Percentiles rank a stretch among this genome's conserved stretches.
Evolutionary conservation across 805 yeast species (phyloP).

Genomic region (Kodamaea hsintzibuensis): DNA sequence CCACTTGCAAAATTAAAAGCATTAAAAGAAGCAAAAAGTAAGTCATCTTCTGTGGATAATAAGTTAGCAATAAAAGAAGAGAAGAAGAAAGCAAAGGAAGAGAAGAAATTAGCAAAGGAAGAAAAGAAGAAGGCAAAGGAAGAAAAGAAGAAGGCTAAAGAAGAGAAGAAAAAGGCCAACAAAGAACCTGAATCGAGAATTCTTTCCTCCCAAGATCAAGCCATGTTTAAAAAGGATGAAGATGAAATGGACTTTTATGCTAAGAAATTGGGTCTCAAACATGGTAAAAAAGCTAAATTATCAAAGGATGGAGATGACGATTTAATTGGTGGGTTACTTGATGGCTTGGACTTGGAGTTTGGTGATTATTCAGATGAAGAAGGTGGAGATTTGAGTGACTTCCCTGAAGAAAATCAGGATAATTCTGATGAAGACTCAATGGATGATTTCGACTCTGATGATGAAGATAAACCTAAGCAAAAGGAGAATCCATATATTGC

Average conservation of each 20-base stretch:
- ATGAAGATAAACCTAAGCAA: constrained; percentile 19
- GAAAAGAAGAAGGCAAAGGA: constrained; percentile 1
- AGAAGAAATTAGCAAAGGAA: constrained; percentile 14
- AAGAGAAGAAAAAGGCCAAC: constrained; percentile 17
- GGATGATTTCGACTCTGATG: constrained; percentile 10
- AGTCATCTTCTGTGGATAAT: constrained; percentile 29
- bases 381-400: constrained; percentile 20
- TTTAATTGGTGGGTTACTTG: constrained; percentile 77
- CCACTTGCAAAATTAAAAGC: constrained; percentile 26
- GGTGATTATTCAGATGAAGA: constrained; percentile 14
- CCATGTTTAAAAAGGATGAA: constrained; percentile 59
- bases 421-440: constrained; percentile 20
- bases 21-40: constrained; percentile 12
- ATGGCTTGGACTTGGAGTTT: constrained; percentile 63
- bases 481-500: constrained; percentile 79
- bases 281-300: constrained; percentile 49
- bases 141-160: constrained; percentile 14
- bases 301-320: constrained; percentile 65
- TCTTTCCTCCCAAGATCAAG: constrained; percentile 46
- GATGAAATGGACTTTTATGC: constrained; percentile 83
- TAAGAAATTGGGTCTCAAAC: constrained; percentile 68
- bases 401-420: constrained; percentile 6
- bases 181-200: constrained; percentile 7
- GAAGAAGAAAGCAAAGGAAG: constrained; percentile 4
- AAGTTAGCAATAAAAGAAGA: constrained; percentile 9